Base-by-base conservation (phyloP, 495 filamentous ascomycete species). In the Poronia punctata region DNA sequence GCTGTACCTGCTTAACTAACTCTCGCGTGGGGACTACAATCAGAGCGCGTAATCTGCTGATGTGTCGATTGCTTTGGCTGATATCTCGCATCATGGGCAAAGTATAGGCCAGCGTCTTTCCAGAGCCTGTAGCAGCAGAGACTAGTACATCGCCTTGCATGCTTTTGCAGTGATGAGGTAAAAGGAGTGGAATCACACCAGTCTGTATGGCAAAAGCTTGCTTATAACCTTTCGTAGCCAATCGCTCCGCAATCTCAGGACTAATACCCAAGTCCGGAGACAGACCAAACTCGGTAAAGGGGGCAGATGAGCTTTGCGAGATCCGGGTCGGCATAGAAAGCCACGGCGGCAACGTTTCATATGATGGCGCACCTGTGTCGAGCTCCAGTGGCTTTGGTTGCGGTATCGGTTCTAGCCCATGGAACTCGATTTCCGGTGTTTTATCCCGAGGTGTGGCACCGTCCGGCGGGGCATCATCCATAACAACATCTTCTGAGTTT, bases 11-110 rank as follows among this genome's bases (percentile, higher is more conserved):
- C 26, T 73, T 76, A 10, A 95, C 88, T 22, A 97, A 71, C 49
- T 96, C 89, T 64, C 90, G 64, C 0, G 92, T 97, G 3, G 90
- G 90, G 10, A 97, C 75, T 7, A 96, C 80, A 45, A 97, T 76
- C 5, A 96, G 56, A 2, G 76, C 89, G 31, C 84, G 71, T 1
- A 96, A 64, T 35, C 70, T 75, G 0, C 79, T 82, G 3, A 75
- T 59, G 15, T 68, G 40, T 0, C 55, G 43, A 22, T 49, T 63
- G 23, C 68, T 66, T 2, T 71, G 61, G 35, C 78, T 75, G 27
- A 97, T 60, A n/a, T 76, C 73, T 26, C 86, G 77, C 11, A 95
- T 65, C 48, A 96, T 75, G 0, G 90, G 90, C n/a, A 96, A 67
- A 1, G 88, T 71, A 46, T 97, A 97, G 4, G 90, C 81, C 3